Evolutionary conservation across 805 yeast species (phyloP).

Genomic region (Zygosaccharomyces rouxii): DNA sequence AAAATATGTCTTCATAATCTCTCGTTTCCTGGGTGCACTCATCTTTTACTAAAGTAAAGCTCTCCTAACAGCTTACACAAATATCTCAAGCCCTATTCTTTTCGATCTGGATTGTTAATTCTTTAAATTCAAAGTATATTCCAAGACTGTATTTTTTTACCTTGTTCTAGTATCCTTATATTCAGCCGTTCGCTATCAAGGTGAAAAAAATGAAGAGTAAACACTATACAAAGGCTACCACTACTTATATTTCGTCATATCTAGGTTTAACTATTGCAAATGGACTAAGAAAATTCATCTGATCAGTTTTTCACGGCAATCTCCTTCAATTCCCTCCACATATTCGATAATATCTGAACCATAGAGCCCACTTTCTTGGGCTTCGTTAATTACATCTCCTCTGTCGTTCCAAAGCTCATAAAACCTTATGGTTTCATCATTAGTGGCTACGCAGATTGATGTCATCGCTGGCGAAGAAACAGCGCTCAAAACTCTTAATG

Average conservation of each 20-base stretch:
- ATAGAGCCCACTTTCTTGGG: slow-evolving; percentile 44
- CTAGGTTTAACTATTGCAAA: background rate
- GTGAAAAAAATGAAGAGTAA: background rate
- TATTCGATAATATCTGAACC: slow-evolving; percentile 58
- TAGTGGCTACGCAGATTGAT: slow-evolving; percentile 67
- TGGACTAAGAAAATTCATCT: slow-evolving; percentile 4
- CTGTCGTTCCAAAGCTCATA: slow-evolving; percentile 63
- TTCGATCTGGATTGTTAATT: too few relatives aligned
- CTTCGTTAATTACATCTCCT: slow-evolving; percentile 35
- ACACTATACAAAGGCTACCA: background rate
- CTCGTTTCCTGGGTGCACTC: slow-evolving; percentile 15
- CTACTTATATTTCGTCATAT: background rate
- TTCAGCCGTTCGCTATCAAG: background rate
- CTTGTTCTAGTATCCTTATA: background rate
- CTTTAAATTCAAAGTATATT: background rate
- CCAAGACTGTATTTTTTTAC: background rate
- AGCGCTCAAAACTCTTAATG: slow-evolving; percentile 61
- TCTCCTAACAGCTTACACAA: background rate
- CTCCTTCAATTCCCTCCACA: slow-evolving; percentile 46
- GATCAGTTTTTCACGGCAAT: slow-evolving; percentile 8
- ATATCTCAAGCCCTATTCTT: background rate
- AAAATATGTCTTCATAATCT: slow-evolving; percentile 22
- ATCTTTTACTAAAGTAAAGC: background rate
- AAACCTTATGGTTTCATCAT: slow-evolving; percentile 73
- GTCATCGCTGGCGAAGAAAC: slow-evolving; percentile 59